Base-by-base conservation (phyloP, 2,329 filamentous ascomycete genomes). In the Fusarium pininemorale region DNA sequence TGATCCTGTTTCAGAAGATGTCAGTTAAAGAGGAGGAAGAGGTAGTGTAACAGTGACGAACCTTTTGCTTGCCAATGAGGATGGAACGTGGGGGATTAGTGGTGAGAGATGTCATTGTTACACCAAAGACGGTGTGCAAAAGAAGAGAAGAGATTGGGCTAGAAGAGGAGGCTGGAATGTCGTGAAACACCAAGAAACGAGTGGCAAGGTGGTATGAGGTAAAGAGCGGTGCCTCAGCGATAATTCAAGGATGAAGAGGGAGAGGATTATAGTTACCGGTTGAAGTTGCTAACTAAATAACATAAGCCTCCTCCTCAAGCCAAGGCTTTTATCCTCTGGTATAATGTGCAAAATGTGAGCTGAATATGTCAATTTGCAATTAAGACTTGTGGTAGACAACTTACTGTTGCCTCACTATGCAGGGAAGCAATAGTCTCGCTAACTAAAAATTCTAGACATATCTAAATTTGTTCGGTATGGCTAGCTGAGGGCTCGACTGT, bases 31-130 rank as follows among this genome's bases (percentile, higher is more conserved):
- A 13, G 4, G 12, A 13, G 3, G 9, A 7, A 10, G 9, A 24
- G 6, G 10, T 6, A 1, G 28, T n/a, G 20, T 30, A 56, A 44
- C 16, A 12, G 51, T 56, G 11, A 24, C 53, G 15, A 44, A 56
- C 53, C 38, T 32, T 56, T 56, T 56, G 53, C 22, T 56, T 56
- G 22, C 38, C 38, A 44, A 56, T 56, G 12, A 56, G 53, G 1
- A 56, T 56, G 22, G 53, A 44, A 32, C 53, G 53, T 16, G 53
- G 38, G 2, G 28, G 28, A 0, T 20, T 1, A 1, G 53, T 20
- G 6, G n/a, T 20, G 1, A 32, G 15, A 32, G 26, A 32, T 2
- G n/a, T 6, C 50, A 38, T 53, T 15, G 18, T 26, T 15, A 53
- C 50, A 53, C 32, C 18, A 16, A 28, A 48, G 9, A 14, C 5